A percentile compares a stretch with the other conserved stretches of the same genome.
phyloP scores from a whole-genome alignment of 345 rosid genomes.

The Aegle marmelos region DNA sequence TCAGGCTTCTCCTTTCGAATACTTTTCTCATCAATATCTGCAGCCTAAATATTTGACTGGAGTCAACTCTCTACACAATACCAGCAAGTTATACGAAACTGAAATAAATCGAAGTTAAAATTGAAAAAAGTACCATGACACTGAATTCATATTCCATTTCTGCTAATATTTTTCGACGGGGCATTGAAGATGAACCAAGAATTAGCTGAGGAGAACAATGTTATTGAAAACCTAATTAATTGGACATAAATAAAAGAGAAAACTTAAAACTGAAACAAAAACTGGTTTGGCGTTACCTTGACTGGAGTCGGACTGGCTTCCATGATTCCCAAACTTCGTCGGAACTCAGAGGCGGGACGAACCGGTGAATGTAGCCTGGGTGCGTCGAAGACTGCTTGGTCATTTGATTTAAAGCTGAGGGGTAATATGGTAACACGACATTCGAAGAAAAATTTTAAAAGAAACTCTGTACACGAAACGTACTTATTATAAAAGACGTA shows the following conservation, averaged over 20 bases:
- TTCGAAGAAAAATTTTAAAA: not conserved
- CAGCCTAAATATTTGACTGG: slow-evolving; percentile 45
- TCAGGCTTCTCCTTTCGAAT: slow-evolving; percentile 81
- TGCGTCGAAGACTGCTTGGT: not conserved
- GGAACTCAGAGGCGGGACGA: not conserved
- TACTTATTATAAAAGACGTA: not conserved
- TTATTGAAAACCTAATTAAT: not conserved
- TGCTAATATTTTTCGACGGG: slow-evolving; percentile 59
- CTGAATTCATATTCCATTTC: slow-evolving; percentile 94
- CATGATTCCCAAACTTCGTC: slow-evolving; percentile 22
- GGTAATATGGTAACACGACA: not conserved
- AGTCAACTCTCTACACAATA: not conserved
- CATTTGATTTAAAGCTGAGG: not conserved
- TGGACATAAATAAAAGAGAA: not conserved
- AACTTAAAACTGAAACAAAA: not conserved
- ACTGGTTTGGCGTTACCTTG: slow-evolving; percentile 36
- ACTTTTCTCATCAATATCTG: slow-evolving; percentile 84
- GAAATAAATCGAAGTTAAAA: not conserved
- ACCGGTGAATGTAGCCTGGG: not conserved
- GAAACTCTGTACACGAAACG: not conserved
- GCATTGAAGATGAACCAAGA: slow-evolving; percentile 76
- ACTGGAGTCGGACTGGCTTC: slow-evolving; percentile 37
- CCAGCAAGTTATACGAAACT: not conserved
- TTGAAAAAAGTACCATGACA: slow-evolving; percentile 43
- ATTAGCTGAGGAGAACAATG: slow-evolving; percentile 48